These are phyloP conservation scores for Saccharomycopsis synnaedendra DNA, from an alignment of 805 yeast species.

Conservation along the genomic window DNA sequence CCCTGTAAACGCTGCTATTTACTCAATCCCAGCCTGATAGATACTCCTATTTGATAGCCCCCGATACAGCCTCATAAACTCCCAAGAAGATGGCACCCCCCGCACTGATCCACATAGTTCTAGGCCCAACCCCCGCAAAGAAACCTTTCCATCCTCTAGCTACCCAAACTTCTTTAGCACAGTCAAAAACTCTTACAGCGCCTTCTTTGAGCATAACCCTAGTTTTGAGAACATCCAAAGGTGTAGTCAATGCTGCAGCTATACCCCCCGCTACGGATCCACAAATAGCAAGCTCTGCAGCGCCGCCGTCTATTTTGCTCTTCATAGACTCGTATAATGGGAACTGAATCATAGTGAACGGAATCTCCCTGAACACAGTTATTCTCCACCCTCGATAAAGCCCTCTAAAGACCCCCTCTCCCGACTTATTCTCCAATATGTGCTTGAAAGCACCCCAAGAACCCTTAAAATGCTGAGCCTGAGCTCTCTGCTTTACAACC, in stretches of 20 bases:
- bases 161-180: conserved; percentile 41
- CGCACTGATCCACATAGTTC: conserved; percentile 95
- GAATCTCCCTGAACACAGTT: conserved; percentile 90
- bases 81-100: conserved; percentile 98
- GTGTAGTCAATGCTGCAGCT: conserved; percentile 76
- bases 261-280: conserved; percentile 80
- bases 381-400: conserved; percentile 89
- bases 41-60: conserved; percentile 10
- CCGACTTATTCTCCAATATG: conserved; percentile 50
- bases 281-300: conserved; percentile 56
- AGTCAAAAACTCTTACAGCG: conserved; percentile 29
- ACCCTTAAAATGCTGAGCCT: conserved; percentile 40
- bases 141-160: conserved; percentile 74
- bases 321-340: conserved; percentile 86
- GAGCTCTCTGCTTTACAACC: conserved; percentile 91
- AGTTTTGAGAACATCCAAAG: conserved; percentile 70
- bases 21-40: too few species aligned
- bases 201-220: conserved; percentile 68
- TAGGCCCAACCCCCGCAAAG: conserved; percentile 81
- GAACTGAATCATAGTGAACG: conserved; percentile 92
- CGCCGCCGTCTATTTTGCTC: conserved; percentile 22
- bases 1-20: too few species aligned
- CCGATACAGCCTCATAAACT: conserved; percentile 61
- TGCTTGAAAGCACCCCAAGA: conserved; percentile 60
- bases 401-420: conserved; percentile 71